These are phyloP conservation scores for Aspergillus bertholletiae DNA, from an alignment of 495 filamentous ascomycete genomes.

Conservation along the genomic window DNA sequence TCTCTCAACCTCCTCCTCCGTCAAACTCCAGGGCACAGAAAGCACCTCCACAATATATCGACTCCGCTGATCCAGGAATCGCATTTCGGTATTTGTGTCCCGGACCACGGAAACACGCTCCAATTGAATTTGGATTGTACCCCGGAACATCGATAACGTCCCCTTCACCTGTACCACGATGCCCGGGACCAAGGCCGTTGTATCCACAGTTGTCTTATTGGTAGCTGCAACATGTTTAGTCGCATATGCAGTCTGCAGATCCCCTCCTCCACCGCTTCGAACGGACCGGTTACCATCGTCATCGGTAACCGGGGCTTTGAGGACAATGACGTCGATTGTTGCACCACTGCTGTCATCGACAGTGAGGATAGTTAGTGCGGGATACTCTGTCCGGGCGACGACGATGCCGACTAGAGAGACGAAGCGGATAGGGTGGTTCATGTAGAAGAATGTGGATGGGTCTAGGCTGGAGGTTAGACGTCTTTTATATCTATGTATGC, in stretches of 20 bases:
- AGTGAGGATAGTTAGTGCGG: constrained; percentile 57
- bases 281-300: constrained; percentile 7
- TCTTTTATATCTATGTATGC: neutral
- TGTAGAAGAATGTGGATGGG: constrained; percentile 71
- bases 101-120: constrained; percentile 58
- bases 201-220: constrained; percentile 30
- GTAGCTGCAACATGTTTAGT: constrained; percentile 27
- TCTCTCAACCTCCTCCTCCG: constrained; percentile 47
- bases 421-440: constrained; percentile 89
- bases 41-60: constrained; percentile 64
- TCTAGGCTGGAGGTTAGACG: constrained; percentile 36
- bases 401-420: constrained; percentile 72
- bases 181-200: constrained; percentile 57
- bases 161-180: constrained; percentile 76
- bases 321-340: constrained; percentile 58
- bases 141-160: constrained; percentile 59
- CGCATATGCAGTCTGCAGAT: neutral
- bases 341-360: constrained; percentile 85
- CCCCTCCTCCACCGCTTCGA: neutral
- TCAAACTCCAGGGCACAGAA: constrained; percentile 63
- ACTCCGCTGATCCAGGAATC: constrained; percentile 66
- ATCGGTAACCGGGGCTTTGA: constrained; percentile 12
- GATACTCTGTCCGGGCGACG: constrained; percentile 67
- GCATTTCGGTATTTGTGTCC: constrained; percentile 72
- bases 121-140: constrained; percentile 60